Evolutionary conservation across 768 basidiomycete genomes (phyloP), one percentile per base, ranked within the genome.

Genomic region (Xerocomellus amylosporus): DNA sequence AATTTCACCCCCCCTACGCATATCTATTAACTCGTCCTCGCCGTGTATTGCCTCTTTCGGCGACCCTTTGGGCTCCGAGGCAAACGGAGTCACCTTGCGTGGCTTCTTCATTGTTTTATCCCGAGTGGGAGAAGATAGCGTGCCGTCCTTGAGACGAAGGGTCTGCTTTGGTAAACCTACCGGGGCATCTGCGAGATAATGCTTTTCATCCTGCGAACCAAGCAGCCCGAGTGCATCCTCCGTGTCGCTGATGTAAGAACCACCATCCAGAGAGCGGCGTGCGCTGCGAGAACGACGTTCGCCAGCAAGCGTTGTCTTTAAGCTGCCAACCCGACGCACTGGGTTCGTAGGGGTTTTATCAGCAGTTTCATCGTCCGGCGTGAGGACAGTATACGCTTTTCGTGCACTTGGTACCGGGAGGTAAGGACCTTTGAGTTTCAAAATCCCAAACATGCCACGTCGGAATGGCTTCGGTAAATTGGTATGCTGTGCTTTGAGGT

Each of bases 381-480:
- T 15, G 17, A 61, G 30, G 31, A 28, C 34, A 4, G 37, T 12
- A 31, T 61, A 53, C 19, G 50, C 42, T 17, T 43, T 39, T 34
- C 14, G 42, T 15, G n/a, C 19, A 19, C 22, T 54, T 14, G 49
- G 49, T 13, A 28, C 37, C n/a, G 38, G 24, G 4, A 22, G 61
- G n/a, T 46, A 34, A 38, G 49, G 37, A 26, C 40, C 39, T 20
- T 42, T 61, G 26, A 63, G 55, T 42, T 49, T 64, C 46, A 71
- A 43, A 9, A 69, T 53, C 42, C 62, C 58, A 26, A 69, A 58
- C 58, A 62, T 60, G 56, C 58, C 55, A 14, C 54, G 64, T 31
- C 58, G 62, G 46, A 57, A 58, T 36, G 62, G 51, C 51, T 56
- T 66, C 14, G 51, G 58, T 8, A 54, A 40, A 24, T 24, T 10